Evolutionary conservation across 495 filamentous ascomycete genomes (phyloP), one percentile per base, ranked within the genome.

Genomic region (Bombardia bombarda): DNA sequence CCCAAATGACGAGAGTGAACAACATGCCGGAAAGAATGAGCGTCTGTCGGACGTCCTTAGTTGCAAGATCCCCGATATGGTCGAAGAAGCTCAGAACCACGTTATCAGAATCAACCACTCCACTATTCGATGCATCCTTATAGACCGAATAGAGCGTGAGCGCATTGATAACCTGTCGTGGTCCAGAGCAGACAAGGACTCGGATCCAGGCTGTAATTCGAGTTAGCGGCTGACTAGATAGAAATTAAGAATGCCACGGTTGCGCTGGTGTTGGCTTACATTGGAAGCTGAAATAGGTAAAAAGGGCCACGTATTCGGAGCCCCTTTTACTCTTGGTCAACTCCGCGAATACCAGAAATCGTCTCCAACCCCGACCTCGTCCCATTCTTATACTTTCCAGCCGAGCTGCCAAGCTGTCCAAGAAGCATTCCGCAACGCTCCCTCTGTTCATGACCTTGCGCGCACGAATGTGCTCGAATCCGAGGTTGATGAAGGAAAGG

Each of bases 241-340:
- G n/a, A 34, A n/a, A 8, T 1, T 19, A 25, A 13, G 2, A 16
- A n/a, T 4, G 0, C 2, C 19, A 10, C n/a, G 5, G 0, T 1
- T 24, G 24, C 10, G 20, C 4, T 12, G 7, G 10, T 32, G 12
- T 6, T 23, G 20, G 60, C 77, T 66, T 60, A 87, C 87, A 82
- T 68, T 96, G 83, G 59, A 96, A 96, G 14, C 84, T 83, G 62
- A 96, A 98, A 56, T 95, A 95, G 23, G 87, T 83, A 55, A 95
- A 95, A 2, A 98, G 72, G 9, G 90, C 92, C 31, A 94, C 72
- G 58, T 94, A 95, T 59, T 96, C 90, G 22, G 80, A 78, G 9
- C 88, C 87, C 59, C 94, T 90, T 58, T 84, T 88, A 62, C 83
- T 86, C 58, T 90, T 89, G 1, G 92, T 95, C 63, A 98, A 67